A percentile compares a stretch with the other conserved stretches of the same genome.
phyloP scores from a whole-genome alignment of 805 yeast species.

The Citeromyces matritensis region DNA sequence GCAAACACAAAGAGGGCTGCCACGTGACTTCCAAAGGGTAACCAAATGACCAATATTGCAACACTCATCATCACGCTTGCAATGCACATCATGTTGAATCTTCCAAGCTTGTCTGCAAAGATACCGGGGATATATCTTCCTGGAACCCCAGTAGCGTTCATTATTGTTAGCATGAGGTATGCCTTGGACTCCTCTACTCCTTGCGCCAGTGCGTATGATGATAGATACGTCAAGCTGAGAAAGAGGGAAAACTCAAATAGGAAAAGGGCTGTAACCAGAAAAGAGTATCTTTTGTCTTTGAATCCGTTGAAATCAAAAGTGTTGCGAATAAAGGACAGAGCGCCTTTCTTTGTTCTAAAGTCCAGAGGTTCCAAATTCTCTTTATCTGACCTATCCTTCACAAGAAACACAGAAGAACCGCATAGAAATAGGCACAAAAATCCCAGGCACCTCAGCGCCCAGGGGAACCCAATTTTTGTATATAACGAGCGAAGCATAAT shows the following conservation, averaged over 20 bases:
- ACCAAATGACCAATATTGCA: constrained; percentile 36
- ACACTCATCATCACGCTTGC: constrained; percentile 24
- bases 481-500: constrained; percentile 24
- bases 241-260: constrained; percentile 14
- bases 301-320: constrained; percentile 4
- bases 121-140: constrained; percentile 36
- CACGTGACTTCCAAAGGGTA: constrained; percentile 36
- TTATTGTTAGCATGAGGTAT: constrained; percentile 5
- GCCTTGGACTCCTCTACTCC: not conserved
- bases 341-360: too few species aligned
- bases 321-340: constrained; percentile 2
- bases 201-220: constrained; percentile 6
- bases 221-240: constrained; percentile 14
- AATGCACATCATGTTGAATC: constrained; percentile 24
- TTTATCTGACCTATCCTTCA: constrained; percentile 15
- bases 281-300: constrained; percentile 5
- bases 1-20: constrained; percentile 33
- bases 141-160: constrained; percentile 26
- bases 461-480: constrained; percentile 21
- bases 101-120: constrained; percentile 30
- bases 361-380: too few species aligned
- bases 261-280: constrained; percentile 2
- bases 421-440: constrained; percentile 8
- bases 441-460: constrained; percentile 27
- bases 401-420: constrained; percentile 14